phyloP scores from a whole-genome alignment of 768 basidiomycete species.

The Boletus subparvulus region DNA sequence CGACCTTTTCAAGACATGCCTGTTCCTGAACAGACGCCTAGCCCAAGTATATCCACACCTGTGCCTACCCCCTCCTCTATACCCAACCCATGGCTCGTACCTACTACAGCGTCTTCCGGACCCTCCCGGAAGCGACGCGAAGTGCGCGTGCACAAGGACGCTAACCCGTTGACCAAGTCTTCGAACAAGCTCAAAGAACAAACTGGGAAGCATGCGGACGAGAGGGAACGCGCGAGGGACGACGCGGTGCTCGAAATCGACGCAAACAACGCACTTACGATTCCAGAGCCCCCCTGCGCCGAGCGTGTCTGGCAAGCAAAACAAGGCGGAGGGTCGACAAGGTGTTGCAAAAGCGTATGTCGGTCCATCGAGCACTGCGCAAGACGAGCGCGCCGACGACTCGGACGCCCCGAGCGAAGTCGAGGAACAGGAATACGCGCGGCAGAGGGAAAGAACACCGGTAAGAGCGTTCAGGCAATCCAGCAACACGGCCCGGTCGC shows the following conservation, averaged over 20 bases:
- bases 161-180: conserved; percentile 58
- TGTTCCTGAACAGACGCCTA: conserved; percentile 2
- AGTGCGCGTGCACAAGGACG: conserved; percentile 67
- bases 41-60: conserved; percentile 18
- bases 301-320: conserved; percentile 3
- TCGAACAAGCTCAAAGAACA: conserved; percentile 74
- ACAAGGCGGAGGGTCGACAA: conserved; percentile 18
- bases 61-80: conserved; percentile 18
- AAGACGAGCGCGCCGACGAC: conserved; percentile 36
- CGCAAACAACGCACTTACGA: conserved; percentile 14
- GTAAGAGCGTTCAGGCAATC: conserved; percentile 59
- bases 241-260: conserved; percentile 83
- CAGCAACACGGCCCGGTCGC: conserved; percentile 91
- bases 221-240: conserved; percentile 58
- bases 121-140: conserved; percentile 71
- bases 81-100: conserved; percentile 81
- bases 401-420: conserved; percentile 64
- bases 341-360: neutral
- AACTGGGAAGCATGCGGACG: conserved; percentile 53
- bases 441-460: conserved; percentile 44
- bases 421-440: conserved; percentile 65
- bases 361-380: neutral
- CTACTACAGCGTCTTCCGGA: conserved; percentile 41
- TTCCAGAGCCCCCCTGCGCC: conserved; percentile 13
- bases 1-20: conserved; percentile 43